These are phyloP conservation scores for Conticribra weissflogii DNA, from an alignment of 108 stramenopile genomes.

Conservation along the genomic window DNA sequence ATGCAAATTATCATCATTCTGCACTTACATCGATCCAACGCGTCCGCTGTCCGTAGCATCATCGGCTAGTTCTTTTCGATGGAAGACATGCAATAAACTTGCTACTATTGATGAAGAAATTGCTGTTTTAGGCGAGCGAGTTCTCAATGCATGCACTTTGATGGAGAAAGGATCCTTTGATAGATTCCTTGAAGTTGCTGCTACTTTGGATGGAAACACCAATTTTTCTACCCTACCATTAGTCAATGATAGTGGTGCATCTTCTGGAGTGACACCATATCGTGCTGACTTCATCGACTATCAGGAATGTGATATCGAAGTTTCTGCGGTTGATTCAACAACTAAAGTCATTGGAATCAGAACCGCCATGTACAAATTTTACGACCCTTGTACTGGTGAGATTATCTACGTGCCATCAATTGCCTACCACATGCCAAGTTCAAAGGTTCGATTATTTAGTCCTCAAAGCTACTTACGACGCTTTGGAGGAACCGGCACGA, in stretches of 20 bases:
- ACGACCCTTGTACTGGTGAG: not conserved
- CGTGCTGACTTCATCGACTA: not conserved
- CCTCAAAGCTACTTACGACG: not conserved
- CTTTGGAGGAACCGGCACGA: not conserved
- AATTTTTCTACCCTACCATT: too few relatives aligned
- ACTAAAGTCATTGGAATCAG: not conserved
- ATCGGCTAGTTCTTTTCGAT: too few relatives aligned
- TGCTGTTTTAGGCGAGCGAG: too few relatives aligned
- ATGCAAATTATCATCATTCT: too few relatives aligned
- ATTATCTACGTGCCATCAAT: not conserved
- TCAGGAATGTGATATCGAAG: not conserved
- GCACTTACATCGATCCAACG: too few relatives aligned
- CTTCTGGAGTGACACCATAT: not conserved
- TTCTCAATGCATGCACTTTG: not conserved
- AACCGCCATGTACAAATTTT: not conserved
- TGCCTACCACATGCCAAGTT: not conserved
- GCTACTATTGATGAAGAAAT: too few relatives aligned
- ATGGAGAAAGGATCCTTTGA: not conserved
- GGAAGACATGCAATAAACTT: too few relatives aligned
- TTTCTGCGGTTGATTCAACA: not conserved
- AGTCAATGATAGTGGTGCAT: too few relatives aligned
- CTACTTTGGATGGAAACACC: too few relatives aligned
- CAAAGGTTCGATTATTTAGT: not conserved
- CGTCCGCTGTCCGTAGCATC: too few relatives aligned
- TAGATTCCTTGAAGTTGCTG: too few relatives aligned